phyloP scores from a whole-genome alignment of 129 eudicot genomes.

The Artemisia argyi region DNA sequence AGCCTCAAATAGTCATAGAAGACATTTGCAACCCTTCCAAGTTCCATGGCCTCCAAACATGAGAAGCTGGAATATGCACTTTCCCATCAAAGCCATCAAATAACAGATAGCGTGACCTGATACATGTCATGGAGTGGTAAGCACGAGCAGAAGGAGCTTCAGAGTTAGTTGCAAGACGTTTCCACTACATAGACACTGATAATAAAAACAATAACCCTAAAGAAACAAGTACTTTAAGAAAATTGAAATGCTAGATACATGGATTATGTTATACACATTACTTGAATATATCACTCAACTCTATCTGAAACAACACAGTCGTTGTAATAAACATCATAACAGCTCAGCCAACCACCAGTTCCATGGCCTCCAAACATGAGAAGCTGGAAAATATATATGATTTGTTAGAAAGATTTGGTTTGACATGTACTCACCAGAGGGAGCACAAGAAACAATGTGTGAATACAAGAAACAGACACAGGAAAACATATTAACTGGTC shows the following conservation, averaged over 20 bases:
- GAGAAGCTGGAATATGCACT: conserved; percentile 8
- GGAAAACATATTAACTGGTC: background rate
- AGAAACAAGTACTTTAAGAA: background rate
- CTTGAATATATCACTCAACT: conserved; percentile 53
- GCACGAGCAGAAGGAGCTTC: conserved; percentile 93
- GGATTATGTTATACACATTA: background rate
- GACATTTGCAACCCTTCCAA: no score
- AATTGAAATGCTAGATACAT: conserved; percentile 8
- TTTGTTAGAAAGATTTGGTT: background rate
- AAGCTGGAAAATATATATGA: conserved; percentile 50
- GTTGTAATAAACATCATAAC: conserved; percentile 87
- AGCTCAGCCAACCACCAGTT: conserved; percentile 99
- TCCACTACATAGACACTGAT: conserved; percentile 96
- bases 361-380: conserved; percentile 97
- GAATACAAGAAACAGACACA: background rate
- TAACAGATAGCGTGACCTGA: conserved; percentile 81
- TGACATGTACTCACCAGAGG: background rate
- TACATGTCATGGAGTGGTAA: conserved; percentile 82
- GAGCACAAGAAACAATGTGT: background rate
- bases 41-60: background rate
- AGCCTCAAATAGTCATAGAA: background rate
- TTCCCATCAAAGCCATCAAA: conserved; percentile 99
- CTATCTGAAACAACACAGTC: conserved; percentile 91
- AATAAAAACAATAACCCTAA: conserved; percentile 24
- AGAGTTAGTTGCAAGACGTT: conserved; percentile 66